Conservation (phyloP, 495 filamentous ascomycete genomes). For the Daldinia bambusicola region DNA sequence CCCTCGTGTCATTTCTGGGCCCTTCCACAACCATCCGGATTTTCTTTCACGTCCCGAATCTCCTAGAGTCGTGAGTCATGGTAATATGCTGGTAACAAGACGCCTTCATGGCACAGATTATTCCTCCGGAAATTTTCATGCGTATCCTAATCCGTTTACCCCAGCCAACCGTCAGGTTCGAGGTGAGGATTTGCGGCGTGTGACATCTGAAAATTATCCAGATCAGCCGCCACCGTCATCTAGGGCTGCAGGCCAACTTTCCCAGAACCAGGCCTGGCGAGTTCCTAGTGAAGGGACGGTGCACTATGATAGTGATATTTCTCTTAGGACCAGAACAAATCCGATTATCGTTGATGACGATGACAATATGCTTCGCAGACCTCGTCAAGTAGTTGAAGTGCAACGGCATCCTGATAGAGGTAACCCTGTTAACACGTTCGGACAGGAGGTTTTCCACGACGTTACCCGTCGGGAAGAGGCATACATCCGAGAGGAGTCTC, state of each 20-base stretch:
- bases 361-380: constrained; percentile 16
- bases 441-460: constrained; percentile 22
- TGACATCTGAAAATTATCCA: constrained; percentile 31
- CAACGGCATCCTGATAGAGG: constrained; percentile 31
- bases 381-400: constrained; percentile 44
- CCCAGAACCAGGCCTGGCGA: constrained; percentile 27
- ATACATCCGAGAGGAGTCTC: constrained; percentile 22
- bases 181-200: constrained; percentile 33
- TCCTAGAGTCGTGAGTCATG: constrained; percentile 31
- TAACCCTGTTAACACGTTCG: constrained; percentile 12
- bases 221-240: constrained; percentile 19
- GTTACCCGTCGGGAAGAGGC: constrained; percentile 22
- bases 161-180: constrained; percentile 27
- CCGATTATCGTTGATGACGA: constrained; percentile 38
- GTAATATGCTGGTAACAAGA: constrained; percentile 34
- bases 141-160: constrained; percentile 28
- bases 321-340: constrained; percentile 40
- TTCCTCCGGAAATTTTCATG: constrained; percentile 19
- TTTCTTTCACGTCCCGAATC: constrained; percentile 32
- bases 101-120: constrained; percentile 39
- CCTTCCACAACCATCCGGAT: constrained; percentile 27
- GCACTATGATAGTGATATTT: constrained; percentile 27
- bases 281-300: constrained; percentile 22
- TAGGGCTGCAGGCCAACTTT: constrained; percentile 12
- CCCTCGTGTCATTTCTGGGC: constrained; percentile 32